phyloP scores from a whole-genome alignment of 768 basidiomycete species.

The Lentinula boryana region DNA sequence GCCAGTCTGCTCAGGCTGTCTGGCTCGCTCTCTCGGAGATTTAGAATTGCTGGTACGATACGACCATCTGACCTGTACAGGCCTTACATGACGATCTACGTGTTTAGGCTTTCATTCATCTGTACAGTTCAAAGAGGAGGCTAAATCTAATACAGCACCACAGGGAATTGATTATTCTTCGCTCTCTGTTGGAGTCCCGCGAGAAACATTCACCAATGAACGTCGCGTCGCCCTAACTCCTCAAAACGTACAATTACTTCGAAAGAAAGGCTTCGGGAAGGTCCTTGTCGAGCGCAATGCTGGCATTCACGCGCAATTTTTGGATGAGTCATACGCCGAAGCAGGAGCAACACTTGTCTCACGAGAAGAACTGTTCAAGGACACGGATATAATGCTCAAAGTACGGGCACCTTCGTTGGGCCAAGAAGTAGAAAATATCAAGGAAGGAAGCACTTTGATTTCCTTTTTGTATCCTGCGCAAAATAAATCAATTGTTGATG shows the following conservation, averaged over 20 bases:
- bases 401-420: constrained; percentile 69
- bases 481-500: constrained; percentile 70
- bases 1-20: not conserved
- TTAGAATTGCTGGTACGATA: not conserved
- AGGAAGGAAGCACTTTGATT: constrained; percentile 72
- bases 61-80: not conserved
- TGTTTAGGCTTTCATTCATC: constrained; percentile 6
- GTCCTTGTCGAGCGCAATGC: constrained; percentile 72
- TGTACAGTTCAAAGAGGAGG: not conserved
- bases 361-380: constrained; percentile 59
- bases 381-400: constrained; percentile 79
- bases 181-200: constrained; percentile 70
- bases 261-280: constrained; percentile 76
- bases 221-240: constrained; percentile 79
- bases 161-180: constrained; percentile 58
- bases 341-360: constrained; percentile 80
- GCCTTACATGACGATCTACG: not conserved
- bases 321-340: constrained; percentile 71
- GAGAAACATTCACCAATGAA: constrained; percentile 73
- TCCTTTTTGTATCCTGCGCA: constrained; percentile 83
- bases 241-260: constrained; percentile 63
- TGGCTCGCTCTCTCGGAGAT: not conserved
- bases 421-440: constrained; percentile 57
- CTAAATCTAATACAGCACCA: constrained; percentile 1
- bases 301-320: constrained; percentile 69